Base-by-base conservation (phyloP, 2,329 filamentous ascomycete genomes). In the Penicillium sclerotigenum region DNA sequence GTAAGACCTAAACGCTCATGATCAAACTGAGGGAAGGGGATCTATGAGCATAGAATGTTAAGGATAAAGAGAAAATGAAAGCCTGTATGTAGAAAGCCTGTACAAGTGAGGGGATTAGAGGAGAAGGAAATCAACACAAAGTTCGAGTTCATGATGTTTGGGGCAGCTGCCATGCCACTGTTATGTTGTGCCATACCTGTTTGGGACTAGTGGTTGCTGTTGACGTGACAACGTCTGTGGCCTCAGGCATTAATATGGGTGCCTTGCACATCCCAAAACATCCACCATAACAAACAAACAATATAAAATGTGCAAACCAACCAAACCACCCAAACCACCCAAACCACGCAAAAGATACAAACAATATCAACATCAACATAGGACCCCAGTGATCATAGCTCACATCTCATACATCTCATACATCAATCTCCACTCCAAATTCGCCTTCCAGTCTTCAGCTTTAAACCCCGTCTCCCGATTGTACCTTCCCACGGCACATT, bases 161-260 rank as follows among this genome's bases (percentile, higher is more conserved):
- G 64, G 65, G 65, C 66, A 69, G 65, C 62, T 67, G 65, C 64
- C 68, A 70, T 70, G 67, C 68, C 68, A 66, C 68, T 75, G 72
- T 73, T 73, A 69, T 76, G 73, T 74, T 75, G 64, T 75, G 68
- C 59, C 68, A 48, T 36, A 1, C 61, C 67, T 36, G 26, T 62
- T 67, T 46, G 37, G 66, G 73, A 52, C 63, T 75, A 75, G 73
- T 55, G 65, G 37, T 1, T 1, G 2, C 0, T 16, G 75, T 77
- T 75, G 74, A 67, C 73, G 64, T 62, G 74, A 70, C 73, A 76
- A 77, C 74, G 14, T 26, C 1, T 9, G 1, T 29, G 48, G 68
- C 70, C 67, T 71, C 59, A 72, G 63, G 63, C 59, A 48, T 1
- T 5, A n/a, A 54, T 14, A 10, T 24, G 41, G 26, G 4, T 54